A percentile compares a stretch with the other conserved stretches of the same genome.
These are phyloP conservation scores for Penicillium verhagenii DNA, from an alignment of 495 filamentous ascomycete genomes.

Conservation along the genomic window DNA sequence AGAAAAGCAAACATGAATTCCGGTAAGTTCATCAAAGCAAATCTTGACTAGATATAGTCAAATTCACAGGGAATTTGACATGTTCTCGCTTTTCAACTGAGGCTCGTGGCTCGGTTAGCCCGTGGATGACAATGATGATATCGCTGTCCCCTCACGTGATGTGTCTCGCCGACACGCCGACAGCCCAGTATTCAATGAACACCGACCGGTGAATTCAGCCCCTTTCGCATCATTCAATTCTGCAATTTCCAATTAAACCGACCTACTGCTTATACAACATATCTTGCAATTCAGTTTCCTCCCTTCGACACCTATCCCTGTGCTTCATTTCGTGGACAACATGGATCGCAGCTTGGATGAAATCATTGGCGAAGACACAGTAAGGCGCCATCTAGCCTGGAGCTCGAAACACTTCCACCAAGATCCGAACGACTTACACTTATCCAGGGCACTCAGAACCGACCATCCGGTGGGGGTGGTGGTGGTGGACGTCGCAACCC, in stretches of 20 bases:
- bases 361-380: constrained; percentile 77
- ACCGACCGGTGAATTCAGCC: neutral
- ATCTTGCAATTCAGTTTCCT: neutral
- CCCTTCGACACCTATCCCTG: neutral
- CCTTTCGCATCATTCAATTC: constrained; percentile 1
- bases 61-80: too few relatives aligned
- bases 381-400: constrained; percentile 32
- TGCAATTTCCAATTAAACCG: neutral
- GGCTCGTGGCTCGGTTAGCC: too few relatives aligned
- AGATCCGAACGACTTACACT: neutral
- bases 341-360: constrained; percentile 87
- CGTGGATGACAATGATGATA: too few relatives aligned
- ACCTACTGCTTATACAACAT: neutral
- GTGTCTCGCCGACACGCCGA: neutral
- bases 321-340: constrained; percentile 11
- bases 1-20: too few relatives aligned
- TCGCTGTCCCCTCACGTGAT: constrained; percentile 1
- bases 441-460: constrained; percentile 26
- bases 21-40: too few relatives aligned
- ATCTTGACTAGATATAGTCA: too few relatives aligned
- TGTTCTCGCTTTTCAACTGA: too few relatives aligned
- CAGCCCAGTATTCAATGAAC: neutral
- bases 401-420: neutral
- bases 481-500: constrained; percentile 53
- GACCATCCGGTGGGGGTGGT: constrained; percentile 45